Conservation (phyloP, 2,329 filamentous ascomycete species). For the Emmonsia crescens region DNA sequence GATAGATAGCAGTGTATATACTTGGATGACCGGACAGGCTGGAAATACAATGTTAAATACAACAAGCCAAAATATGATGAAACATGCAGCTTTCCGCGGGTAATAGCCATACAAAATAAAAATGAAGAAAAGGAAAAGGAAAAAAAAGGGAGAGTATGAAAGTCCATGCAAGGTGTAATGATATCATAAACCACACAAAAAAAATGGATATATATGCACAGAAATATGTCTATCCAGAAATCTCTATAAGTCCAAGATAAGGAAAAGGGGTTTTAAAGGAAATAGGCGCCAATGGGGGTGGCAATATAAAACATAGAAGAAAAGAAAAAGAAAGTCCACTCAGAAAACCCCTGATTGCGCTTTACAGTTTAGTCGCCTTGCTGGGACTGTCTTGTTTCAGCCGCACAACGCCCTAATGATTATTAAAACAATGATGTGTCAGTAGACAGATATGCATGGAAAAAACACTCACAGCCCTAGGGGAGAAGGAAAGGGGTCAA, state of each 20-base stretch:
- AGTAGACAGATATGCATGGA: background rate
- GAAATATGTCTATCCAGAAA: background rate
- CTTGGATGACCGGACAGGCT: background rate
- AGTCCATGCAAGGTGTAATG: background rate
- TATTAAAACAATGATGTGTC: background rate
- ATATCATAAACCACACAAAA: background rate
- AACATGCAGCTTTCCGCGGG: background rate
- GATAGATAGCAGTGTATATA: background rate
- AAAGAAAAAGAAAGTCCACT: background rate
- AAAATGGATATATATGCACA: background rate
- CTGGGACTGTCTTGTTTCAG: slow-evolving; percentile 31
- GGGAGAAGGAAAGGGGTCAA: slow-evolving; percentile 4
- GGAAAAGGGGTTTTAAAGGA: background rate
- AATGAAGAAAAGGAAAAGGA: background rate
- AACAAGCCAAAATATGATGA: background rate
- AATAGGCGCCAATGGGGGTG: background rate
- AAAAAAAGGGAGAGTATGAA: background rate
- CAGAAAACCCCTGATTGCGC: background rate
- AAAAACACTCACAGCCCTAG: background rate
- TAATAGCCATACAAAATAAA: background rate
- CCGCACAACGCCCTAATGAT: slow-evolving; percentile 34
- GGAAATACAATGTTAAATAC: background rate
- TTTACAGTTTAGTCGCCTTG: slow-evolving; percentile 8
- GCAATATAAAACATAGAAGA: background rate
- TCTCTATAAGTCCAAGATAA: background rate